These are phyloP conservation scores for Penstemon barbatus DNA, from an alignment of 257 asterid species.

Conservation along the genomic window DNA sequence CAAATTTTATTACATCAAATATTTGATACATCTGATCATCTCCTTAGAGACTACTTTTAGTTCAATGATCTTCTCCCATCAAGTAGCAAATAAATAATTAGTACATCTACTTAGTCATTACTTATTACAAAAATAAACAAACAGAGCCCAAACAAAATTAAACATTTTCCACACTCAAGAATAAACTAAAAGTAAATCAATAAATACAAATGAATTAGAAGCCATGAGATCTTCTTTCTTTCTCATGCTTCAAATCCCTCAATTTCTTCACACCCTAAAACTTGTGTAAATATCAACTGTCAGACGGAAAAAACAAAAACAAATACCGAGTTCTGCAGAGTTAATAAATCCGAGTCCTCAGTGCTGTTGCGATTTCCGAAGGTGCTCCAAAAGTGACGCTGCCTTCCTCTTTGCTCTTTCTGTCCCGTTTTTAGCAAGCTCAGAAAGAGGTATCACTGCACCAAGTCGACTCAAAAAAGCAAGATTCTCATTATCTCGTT, in stretches of 20 bases:
- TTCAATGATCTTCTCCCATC: neutral
- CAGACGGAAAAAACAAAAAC: constrained; percentile 35
- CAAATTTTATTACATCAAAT: constrained; percentile 21
- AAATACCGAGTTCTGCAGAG: constrained; percentile 9
- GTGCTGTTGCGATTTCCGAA: constrained; percentile 46
- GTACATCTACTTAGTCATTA: neutral
- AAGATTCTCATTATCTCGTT: constrained; percentile 65
- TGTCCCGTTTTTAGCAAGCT: constrained; percentile 69
- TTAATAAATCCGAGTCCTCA: constrained; percentile 31
- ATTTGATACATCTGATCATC: constrained; percentile 10
- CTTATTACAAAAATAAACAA: constrained; percentile 22
- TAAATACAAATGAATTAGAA: constrained; percentile 33
- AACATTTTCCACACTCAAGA: constrained; percentile 34
- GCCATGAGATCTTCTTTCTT: constrained; percentile 34
- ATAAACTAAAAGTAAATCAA: constrained; percentile 20
- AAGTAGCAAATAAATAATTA: constrained; percentile 11
- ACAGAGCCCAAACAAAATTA: neutral
- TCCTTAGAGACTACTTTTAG: constrained; percentile 2
- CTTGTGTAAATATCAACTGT: constrained; percentile 35
- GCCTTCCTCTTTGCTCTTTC: constrained; percentile 93
- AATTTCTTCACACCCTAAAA: constrained; percentile 42
- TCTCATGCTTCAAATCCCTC: constrained; percentile 39
- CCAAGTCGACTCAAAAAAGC: constrained; percentile 75
- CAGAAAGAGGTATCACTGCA: constrained; percentile 63
- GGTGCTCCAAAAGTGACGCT: constrained; percentile 68